These are phyloP conservation scores for Naganishia albida DNA, from an alignment of 1,284 basidiomycete genomes.

Conservation along the genomic window DNA sequence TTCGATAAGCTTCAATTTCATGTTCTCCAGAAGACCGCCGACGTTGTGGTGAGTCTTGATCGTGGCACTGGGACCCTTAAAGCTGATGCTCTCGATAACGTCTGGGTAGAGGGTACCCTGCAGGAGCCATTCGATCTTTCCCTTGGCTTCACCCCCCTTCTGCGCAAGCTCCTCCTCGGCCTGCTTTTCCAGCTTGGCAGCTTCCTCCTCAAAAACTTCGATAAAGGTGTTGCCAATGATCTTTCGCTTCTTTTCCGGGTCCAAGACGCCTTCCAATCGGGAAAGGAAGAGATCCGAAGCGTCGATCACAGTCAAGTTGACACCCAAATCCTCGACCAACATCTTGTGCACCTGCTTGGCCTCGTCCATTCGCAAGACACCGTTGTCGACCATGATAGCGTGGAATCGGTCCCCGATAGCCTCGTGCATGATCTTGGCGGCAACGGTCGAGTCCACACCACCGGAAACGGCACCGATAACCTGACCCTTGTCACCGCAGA, in stretches of 20 bases:
- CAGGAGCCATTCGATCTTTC: slow-evolving; percentile 92
- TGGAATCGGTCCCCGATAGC: slow-evolving; percentile 99
- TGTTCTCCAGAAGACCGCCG: slow-evolving; percentile 91
- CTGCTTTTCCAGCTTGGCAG: slow-evolving; percentile 81
- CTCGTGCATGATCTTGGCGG: slow-evolving; percentile 99
- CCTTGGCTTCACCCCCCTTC: slow-evolving; percentile 70
- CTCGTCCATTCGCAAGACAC: slow-evolving; percentile 90
- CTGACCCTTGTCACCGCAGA: slow-evolving; percentile 90
- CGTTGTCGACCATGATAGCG: slow-evolving; percentile 99
- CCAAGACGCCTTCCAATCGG: slow-evolving; percentile 86
- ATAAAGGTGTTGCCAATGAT: slow-evolving; percentile 99
- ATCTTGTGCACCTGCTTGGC: slow-evolving; percentile 91
- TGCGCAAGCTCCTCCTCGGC: slow-evolving; percentile 70
- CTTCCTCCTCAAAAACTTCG: slow-evolving; percentile 93
- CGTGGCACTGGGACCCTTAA: slow-evolving; percentile 98
- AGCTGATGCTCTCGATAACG: slow-evolving; percentile 98
- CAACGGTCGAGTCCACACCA: slow-evolving; percentile 96
- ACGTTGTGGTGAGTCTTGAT: slow-evolving; percentile 99
- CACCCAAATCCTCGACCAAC: slow-evolving; percentile 89
- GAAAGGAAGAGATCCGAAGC: slow-evolving; percentile 90
- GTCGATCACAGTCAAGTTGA: slow-evolving; percentile 94
- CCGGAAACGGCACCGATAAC: slow-evolving; percentile 98
- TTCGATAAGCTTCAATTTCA: slow-evolving; percentile 99
- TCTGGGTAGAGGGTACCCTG: slow-evolving; percentile 99
- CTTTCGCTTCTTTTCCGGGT: slow-evolving; percentile 96